Evolutionary conservation across 768 basidiomycete species (phyloP).

Genomic region (Phlebiopsis flavidoalba): DNA sequence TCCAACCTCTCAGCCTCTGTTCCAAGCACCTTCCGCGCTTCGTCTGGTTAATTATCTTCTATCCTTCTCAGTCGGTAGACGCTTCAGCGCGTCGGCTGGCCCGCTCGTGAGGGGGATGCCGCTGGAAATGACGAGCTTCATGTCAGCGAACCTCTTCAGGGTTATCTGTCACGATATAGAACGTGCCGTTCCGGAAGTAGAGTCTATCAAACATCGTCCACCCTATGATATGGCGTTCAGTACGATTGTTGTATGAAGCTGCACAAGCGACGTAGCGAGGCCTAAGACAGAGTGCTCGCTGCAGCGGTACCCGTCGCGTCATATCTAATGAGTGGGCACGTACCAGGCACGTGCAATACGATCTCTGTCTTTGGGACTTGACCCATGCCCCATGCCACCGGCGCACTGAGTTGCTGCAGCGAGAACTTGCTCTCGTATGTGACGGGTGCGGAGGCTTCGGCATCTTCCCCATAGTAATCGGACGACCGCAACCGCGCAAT

Average conservation of each 20-base stretch:
- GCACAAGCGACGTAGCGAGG: no score
- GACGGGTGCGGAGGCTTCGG: constrained; percentile 1
- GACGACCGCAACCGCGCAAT: constrained; percentile 7
- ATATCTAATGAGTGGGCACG: background rate
- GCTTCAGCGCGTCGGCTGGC: constrained; percentile 44
- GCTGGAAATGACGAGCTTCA: constrained; percentile 66
- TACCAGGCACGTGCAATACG: constrained; percentile 51
- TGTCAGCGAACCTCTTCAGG: constrained; percentile 62
- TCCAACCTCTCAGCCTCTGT: constrained; percentile 67
- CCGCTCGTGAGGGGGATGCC: constrained; percentile 56
- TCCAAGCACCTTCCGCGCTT: constrained; percentile 70
- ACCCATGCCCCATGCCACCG: constrained; percentile 23
- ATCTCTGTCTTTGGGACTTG: constrained; percentile 57
- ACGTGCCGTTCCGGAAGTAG: constrained; percentile 75
- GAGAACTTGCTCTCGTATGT: constrained; percentile 24
- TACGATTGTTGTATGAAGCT: background rate
- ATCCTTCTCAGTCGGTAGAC: constrained; percentile 74
- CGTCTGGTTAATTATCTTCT: constrained; percentile 61
- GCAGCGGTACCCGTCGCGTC: background rate
- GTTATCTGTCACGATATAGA: constrained; percentile 76
- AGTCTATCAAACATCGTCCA: constrained; percentile 89
- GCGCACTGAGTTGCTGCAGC: constrained; percentile 17
- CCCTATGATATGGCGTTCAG: constrained; percentile 40
- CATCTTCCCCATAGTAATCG: constrained; percentile 9
- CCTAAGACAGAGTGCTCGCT: background rate